Conservation (phyloP, 2,329 filamentous ascomycete genomes). For the Fusarium newnesense region DNA sequence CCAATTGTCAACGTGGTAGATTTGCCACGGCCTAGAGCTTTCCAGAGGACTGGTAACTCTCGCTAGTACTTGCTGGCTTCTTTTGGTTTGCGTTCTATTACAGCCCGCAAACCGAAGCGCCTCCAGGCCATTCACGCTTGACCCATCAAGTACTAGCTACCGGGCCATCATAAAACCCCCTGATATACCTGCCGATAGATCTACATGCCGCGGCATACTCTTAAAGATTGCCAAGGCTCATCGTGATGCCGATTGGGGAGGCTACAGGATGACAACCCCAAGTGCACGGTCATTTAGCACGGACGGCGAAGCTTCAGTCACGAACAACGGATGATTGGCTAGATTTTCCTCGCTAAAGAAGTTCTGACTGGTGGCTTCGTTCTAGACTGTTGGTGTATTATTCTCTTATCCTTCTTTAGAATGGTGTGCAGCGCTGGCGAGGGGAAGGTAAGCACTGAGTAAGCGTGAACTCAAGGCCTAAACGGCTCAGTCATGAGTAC, state of each 20-base stretch:
- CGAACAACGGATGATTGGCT: not conserved
- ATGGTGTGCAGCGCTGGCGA: not conserved
- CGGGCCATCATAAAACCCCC: not conserved
- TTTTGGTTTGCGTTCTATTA: too few relatives aligned
- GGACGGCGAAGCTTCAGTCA: not conserved
- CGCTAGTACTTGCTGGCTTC: too few relatives aligned
- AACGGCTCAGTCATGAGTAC: not conserved
- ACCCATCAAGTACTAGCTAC: not conserved
- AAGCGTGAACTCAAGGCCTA: not conserved
- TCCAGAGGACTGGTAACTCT: too few relatives aligned
- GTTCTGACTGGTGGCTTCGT: not conserved
- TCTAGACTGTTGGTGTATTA: not conserved
- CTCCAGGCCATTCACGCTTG: not conserved
- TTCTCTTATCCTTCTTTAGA: rapidly evolving
- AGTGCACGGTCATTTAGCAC: not conserved
- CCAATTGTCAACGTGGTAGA: too few relatives aligned
- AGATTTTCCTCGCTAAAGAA: not conserved
- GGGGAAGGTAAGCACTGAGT: not conserved
- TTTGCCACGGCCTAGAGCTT: too few relatives aligned
- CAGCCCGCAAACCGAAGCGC: not conserved
- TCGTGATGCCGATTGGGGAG: not conserved
- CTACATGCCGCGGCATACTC: not conserved
- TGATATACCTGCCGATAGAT: not conserved
- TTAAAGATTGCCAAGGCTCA: not conserved
- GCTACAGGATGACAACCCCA: too few relatives aligned